Percentiles rank a stretch among this genome's conserved stretches.
Evolutionary conservation across 257 asterid species (phyloP).

Genomic region (Salvia splendens): DNA sequence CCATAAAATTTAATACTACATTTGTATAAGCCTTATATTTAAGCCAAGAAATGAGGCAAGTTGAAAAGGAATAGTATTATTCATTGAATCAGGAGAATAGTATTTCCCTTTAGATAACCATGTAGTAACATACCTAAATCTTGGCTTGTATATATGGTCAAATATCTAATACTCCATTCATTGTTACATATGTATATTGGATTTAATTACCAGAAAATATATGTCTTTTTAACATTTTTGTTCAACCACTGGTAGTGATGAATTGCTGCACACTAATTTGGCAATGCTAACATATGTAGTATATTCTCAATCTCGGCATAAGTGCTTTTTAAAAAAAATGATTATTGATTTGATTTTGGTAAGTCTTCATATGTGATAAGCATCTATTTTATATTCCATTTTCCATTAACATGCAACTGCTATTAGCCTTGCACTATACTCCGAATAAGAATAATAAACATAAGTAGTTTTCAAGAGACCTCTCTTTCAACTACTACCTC

Average conservation of each 20-base stretch:
- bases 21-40: not conserved
- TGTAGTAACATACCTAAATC: not conserved
- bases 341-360: too few species aligned
- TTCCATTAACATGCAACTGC: conserved; percentile 17
- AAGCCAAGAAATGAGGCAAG: conserved; percentile 14
- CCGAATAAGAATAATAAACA: conserved; percentile 26
- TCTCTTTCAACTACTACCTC: not conserved
- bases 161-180: not conserved
- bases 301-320: conserved; percentile 13
- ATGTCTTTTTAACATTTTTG: not conserved
- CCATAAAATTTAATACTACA: not conserved
- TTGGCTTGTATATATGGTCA: too few species aligned
- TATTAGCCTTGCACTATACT: not conserved
- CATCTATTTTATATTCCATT: conserved; percentile 11
- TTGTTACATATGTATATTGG: not conserved
- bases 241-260: conserved; percentile 36
- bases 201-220: not conserved
- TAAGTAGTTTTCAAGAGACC: not conserved
- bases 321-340: not conserved
- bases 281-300: not conserved
- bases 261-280: conserved; percentile 5
- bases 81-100: not conserved
- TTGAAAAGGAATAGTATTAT: not conserved
- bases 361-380: not conserved
- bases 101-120: not conserved